These are phyloP conservation scores for Candida alai DNA, from an alignment of 805 yeast genomes.

Conservation along the genomic window DNA sequence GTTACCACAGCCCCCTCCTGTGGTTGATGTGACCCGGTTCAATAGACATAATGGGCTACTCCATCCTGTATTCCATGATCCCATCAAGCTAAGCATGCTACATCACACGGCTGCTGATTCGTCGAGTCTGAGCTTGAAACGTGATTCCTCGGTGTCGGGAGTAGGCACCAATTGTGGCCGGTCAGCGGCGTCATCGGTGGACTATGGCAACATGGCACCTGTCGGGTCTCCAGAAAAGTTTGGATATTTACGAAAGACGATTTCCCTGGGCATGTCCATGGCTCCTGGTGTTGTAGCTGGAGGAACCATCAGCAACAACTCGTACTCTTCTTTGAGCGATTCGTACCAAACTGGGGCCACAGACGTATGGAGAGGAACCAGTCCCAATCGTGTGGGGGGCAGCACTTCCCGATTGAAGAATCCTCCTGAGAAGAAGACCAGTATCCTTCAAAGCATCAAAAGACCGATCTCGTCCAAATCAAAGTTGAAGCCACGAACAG, in stretches of 20 bases:
- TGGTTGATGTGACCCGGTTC: conserved; percentile 11
- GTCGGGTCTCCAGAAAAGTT: conserved; percentile 11
- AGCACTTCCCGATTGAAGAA: conserved; percentile 1
- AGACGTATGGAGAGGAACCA: conserved; percentile 2
- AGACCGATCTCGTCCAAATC: conserved; percentile 1
- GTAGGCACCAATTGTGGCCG: conserved; percentile 8
- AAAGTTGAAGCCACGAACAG: neutral
- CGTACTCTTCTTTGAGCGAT: conserved; percentile 9
- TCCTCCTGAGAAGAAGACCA: neutral
- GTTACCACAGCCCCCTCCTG: conserved; percentile 28
- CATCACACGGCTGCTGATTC: conserved; percentile 7
- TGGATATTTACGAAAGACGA: conserved; percentile 9
- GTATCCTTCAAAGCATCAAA: neutral
- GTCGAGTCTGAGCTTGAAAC: conserved; percentile 9
- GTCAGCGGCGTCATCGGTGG: conserved; percentile 11
- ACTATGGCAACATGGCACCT: conserved; percentile 4
- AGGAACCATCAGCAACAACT: conserved; percentile 2
- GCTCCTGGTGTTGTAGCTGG: neutral
- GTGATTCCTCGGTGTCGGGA: conserved; percentile 7
- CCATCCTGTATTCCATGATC: conserved; percentile 5
- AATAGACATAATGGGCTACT: conserved; percentile 1
- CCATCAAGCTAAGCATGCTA: conserved; percentile 1
- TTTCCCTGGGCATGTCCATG: conserved; percentile 4
- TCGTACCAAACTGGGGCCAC: neutral
- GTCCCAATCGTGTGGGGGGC: conserved; percentile 2